Evolutionary conservation across 164 flowering plant species (phyloP).

Genomic region (Piper betle): DNA sequence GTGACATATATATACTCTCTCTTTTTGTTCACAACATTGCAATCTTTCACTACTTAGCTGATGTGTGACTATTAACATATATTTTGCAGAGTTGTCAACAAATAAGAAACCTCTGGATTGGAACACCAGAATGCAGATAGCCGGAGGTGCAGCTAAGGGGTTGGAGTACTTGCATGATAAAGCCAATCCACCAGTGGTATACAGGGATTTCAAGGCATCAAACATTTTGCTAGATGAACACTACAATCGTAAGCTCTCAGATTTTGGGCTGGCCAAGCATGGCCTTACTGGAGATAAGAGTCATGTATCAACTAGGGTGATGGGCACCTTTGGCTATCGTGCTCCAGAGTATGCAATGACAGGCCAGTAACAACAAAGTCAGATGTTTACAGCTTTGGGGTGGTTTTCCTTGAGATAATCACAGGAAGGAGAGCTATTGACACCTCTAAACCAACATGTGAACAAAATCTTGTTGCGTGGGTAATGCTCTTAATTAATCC

Average conservation of each 20-base stretch:
- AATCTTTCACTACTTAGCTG: not conserved
- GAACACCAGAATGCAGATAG: conserved; percentile 67
- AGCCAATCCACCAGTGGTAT: conserved; percentile 70
- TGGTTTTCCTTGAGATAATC: conserved; percentile 35
- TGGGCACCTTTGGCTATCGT: conserved; percentile 86
- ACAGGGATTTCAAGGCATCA: conserved; percentile 75
- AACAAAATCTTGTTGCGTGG: too few species aligned
- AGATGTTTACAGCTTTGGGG: conserved; percentile 87
- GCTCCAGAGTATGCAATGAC: conserved; percentile 86
- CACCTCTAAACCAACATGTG: too few species aligned
- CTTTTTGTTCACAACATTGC: not conserved
- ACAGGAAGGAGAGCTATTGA: too few species aligned
- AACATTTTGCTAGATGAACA: conserved; percentile 52
- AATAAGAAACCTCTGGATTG: conserved; percentile 48
- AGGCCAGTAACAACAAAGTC: conserved; percentile 65
- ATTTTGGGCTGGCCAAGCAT: conserved; percentile 76
- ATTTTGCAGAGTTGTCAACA: conserved; percentile 15
- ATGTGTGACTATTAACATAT: not conserved
- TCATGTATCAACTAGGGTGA: conserved; percentile 72
- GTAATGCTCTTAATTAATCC: too few species aligned
- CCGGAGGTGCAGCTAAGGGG: conserved; percentile 74
- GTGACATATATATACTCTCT: conserved; percentile 32
- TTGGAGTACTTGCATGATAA: conserved; percentile 69
- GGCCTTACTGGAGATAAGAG: conserved; percentile 71
- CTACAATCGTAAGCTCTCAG: conserved; percentile 67